A percentile compares a stretch with the other conserved stretches of the same genome.
Evolutionary conservation across 1,284 basidiomycete species (phyloP).

Genomic region (Naganishia albida): DNA sequence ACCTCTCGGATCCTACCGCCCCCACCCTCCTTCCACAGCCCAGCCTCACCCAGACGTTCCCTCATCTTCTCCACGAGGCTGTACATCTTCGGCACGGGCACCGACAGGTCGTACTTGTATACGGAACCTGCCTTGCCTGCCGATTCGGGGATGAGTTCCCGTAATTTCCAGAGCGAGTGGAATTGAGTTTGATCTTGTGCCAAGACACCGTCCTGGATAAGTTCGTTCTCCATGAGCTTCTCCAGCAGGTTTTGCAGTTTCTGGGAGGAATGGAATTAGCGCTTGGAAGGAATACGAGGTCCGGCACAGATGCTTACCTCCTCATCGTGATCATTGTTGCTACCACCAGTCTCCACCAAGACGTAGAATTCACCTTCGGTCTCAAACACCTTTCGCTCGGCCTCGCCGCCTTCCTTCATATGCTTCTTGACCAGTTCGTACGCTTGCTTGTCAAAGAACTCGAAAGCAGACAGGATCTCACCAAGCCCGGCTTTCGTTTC

Average conservation of each 20-base stretch:
- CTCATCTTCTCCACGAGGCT: constrained; percentile 80
- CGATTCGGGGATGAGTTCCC: constrained; percentile 93
- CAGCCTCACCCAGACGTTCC: constrained; percentile 70
- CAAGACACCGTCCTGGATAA: constrained; percentile 87
- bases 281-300: background rate
- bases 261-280: constrained; percentile 53
- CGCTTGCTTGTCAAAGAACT: constrained; percentile 84
- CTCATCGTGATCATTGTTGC: constrained; percentile 90
- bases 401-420: constrained; percentile 50
- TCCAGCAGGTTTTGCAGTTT: constrained; percentile 86
- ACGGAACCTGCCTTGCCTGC: constrained; percentile 91
- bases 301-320: constrained; percentile 61
- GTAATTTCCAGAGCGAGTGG: constrained; percentile 83
- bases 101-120: constrained; percentile 97
- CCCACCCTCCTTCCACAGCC: constrained; percentile 62
- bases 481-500: constrained; percentile 70
- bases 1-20: constrained; percentile 73
- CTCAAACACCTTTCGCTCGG: constrained; percentile 56
- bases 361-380: constrained; percentile 85
- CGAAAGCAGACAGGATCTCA: constrained; percentile 96
- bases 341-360: constrained; percentile 89
- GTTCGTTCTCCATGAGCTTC: constrained; percentile 71
- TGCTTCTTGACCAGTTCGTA: constrained; percentile 71
- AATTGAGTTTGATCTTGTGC: constrained; percentile 92
- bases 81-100: constrained; percentile 87